A percentile compares a stretch with the other conserved stretches of the same genome.
These are phyloP conservation scores for Panaeolus cyanescens DNA, from an alignment of 768 basidiomycete species.

Conservation along the genomic window DNA sequence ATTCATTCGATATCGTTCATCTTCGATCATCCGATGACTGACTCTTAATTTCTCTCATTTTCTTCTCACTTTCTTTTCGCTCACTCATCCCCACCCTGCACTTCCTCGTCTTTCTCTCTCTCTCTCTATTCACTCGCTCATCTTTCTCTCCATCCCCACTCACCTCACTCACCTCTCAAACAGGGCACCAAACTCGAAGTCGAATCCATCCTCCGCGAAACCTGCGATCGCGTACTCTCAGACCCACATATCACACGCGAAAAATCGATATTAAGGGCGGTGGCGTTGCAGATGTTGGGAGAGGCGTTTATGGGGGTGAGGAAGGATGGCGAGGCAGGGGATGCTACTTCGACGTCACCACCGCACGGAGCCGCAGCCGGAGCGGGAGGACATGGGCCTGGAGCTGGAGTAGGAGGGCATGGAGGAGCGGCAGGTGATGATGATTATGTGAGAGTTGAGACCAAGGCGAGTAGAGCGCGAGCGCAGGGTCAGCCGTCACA, in stretches of 20 bases:
- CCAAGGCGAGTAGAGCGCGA: constrained; percentile 57
- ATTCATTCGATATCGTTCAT: too few species aligned
- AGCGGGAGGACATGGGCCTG: background rate
- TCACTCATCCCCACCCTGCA: too few species aligned
- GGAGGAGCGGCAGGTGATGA: constrained; percentile 50
- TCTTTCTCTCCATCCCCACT: background rate
- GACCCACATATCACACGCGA: constrained; percentile 53
- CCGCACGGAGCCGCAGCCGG: background rate
- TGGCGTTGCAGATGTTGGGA: constrained; percentile 82
- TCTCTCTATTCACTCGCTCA: background rate
- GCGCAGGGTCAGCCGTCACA: constrained; percentile 15
- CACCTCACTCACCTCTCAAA: background rate
- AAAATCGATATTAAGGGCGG: constrained; percentile 73
- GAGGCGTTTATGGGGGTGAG: constrained; percentile 73
- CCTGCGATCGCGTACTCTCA: constrained; percentile 78
- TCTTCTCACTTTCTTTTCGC: too few species aligned
- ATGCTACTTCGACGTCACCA: background rate
- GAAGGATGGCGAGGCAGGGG: constrained; percentile 51
- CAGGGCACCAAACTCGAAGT: constrained; percentile 92
- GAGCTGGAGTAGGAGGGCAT: background rate
- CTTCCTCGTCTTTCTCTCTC: background rate
- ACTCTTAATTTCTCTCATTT: too few species aligned
- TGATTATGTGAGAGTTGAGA: constrained; percentile 85
- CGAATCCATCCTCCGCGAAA: constrained; percentile 86
- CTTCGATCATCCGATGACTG: too few species aligned